Conservation (phyloP, 1,139 yeast species). For the Blastobotrys apis region DNA sequence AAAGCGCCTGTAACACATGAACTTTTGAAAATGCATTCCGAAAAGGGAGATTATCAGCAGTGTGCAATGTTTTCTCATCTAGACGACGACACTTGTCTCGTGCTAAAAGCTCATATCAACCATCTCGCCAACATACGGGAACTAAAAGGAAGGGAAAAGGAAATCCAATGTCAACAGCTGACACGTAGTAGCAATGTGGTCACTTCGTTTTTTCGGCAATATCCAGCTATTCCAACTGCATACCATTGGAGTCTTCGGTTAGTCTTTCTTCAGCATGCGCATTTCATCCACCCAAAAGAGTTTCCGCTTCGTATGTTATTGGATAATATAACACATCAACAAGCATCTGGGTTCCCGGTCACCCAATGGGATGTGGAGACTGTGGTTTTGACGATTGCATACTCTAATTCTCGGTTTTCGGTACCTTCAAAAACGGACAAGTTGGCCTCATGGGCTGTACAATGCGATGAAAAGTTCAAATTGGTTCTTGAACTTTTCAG, state of each 20-base stretch:
- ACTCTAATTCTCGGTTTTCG: constrained; percentile 23
- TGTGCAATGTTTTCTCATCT: constrained; percentile 8
- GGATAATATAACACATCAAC: constrained; percentile 30
- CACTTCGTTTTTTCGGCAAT: constrained; percentile 27
- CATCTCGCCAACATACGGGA: constrained; percentile 15
- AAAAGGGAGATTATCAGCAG: constrained; percentile 18
- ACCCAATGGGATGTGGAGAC: constrained; percentile 31
- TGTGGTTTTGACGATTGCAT: constrained; percentile 31
- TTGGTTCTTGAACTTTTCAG: constrained; percentile 29
- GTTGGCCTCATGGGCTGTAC: constrained; percentile 19
- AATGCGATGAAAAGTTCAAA: constrained; percentile 27
- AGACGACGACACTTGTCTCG: constrained; percentile 6
- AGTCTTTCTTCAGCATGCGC: constrained; percentile 41
- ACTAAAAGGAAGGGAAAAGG: not conserved
- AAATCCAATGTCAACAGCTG: not conserved
- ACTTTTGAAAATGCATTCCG: constrained; percentile 2
- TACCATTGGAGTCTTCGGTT: constrained; percentile 38
- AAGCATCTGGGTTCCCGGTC: constrained; percentile 31
- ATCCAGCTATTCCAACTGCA: constrained; percentile 33
- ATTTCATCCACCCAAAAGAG: constrained; percentile 37
- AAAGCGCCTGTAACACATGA: constrained; percentile 1
- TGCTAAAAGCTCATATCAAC: constrained; percentile 29
- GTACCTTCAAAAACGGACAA: constrained; percentile 4
- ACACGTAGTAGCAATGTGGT: constrained; percentile 22
- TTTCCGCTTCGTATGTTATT: constrained; percentile 30